Evolutionary conservation across 23 red algal species (phyloP), one percentile per base, ranked within the genome.

Genomic region (Cyanidioschyzon merolae): DNA sequence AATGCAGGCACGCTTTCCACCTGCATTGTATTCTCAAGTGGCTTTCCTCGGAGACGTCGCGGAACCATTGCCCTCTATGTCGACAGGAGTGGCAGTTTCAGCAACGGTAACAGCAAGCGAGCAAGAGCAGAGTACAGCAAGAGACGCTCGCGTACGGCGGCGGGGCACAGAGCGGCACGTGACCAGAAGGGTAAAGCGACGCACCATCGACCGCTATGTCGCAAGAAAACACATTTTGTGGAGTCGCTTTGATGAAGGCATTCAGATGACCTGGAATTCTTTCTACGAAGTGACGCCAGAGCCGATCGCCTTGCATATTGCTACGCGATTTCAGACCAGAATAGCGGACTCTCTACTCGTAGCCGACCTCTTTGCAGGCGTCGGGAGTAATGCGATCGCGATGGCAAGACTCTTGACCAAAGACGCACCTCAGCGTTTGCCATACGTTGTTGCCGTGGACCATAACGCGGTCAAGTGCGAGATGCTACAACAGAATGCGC

Each of bases 11-110:
- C 77, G 76, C 84, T 26, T 96, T 96, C 39, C 91, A 96, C 77
- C 68, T 90, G 31, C 91, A 96, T 68, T 96, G 91, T 68, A 96
- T 96, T 32, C 77, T 85, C 2, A 90, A 96, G 74, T 96, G 91
- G 91, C 68, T 96, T 17, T 57, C 58, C 36, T 85, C 81, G 34
- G 80, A 81, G 39, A n/a, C 50, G 18, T 38, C 50, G 32, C 80
- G 79, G 45, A 79, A 79, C 37, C 79, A 84, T 57, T 96, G 91
- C 58, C 91, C 91, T 0, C 84, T 96, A 84, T 96, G 91, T 76
- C 79, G 91, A 68, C 87, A 88, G 83, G 68, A 76, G 38, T 96
- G 91, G 91, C 77, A 59, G 50, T 95, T 89, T 67, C 59, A 59
- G 58, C 68, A 68, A n/a, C 40, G 1, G 0, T 30, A n/a, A 3